Evolutionary conservation across 2,329 filamentous ascomycete species (phyloP), one percentile per base, ranked within the genome.

Genomic region (Aureobasidium lini): DNA sequence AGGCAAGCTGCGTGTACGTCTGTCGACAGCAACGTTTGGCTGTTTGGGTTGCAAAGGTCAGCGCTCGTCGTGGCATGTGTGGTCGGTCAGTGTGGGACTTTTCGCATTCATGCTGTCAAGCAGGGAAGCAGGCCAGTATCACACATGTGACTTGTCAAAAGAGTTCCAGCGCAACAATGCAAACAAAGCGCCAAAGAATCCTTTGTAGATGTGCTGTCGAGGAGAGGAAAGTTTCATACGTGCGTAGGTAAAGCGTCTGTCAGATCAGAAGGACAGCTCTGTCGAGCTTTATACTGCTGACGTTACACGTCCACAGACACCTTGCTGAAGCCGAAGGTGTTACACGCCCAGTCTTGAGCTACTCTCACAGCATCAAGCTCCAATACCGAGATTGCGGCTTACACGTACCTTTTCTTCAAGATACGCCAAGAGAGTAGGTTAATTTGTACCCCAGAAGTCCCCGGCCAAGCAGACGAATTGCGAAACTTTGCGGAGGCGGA

Each of bases 221-320:
- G 11, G 28, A 40, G 15, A 48, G 10, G 9, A 16, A 37, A 43
- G 13, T n/a, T 34, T 11, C 18, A 29, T 48, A 57, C 54, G 54
- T 13, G 13, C 54, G 54, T 57, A 57, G 54, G 54, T 57, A 57
- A 57, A 57, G 54, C 54, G 54, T 48, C 34, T 43, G 43, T 49
- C n/a, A 42, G 34, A 57, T 48, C 36, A 37, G 32, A 29, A 37
- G 40, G 49, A 32, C 49, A 40, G 11, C 39, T 7, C 31, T 47
- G 28, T 39, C 53, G 39, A 46, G 40, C 40, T 57, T 57, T 44
- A 57, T 57, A 57, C 18, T 46, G 32, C 42, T 57, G 32, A 57
- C 32, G 42, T 47, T 57, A 57, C 53, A 57, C 53, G 15, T 16
- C 23, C 39, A 54, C 39, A 54, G 40, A n/a, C 37, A 39, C 16